Base-by-base conservation (phyloP, 768 basidiomycete species). In the Mrakia gelida region DNA sequence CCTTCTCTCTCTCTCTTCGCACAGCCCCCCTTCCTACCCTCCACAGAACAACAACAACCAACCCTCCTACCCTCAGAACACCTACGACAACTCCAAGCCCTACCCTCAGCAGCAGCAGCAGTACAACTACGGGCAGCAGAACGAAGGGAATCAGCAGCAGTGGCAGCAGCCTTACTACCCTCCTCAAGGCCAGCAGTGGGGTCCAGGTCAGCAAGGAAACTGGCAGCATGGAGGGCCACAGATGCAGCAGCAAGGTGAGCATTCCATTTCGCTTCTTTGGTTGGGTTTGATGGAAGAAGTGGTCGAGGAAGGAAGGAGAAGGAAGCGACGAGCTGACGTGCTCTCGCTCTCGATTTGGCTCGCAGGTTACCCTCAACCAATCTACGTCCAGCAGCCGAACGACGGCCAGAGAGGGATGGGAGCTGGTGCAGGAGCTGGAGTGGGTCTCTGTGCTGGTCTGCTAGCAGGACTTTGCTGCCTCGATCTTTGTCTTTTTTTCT, bases 21-120 rank as follows among this genome's bases (percentile, higher is more conserved):
- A 67, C 28, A 67, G 65, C 65, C 65, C 65, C 30, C 65, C 65
- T 38, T 67, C 32, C 28, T 67, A 67, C 65, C 65, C 65, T 67
- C 16, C 34, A 21, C 34, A 30, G 15, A 28, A 21, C 28, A 67
- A 30, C 63, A 30, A 65, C 16, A 41, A 30, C 32, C 38, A 67
- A 13, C 65, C 65, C 34, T 38, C 30, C 7, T 38, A 30, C 8
- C 65, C 65, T 4, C 65, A 38, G 16, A 67, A 32, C 23, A 34
- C 34, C 34, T 67, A 67, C 30, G 65, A 67, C 16, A 16, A 38
- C 16, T 67, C 65, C 3, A 67, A 67, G 16, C 32, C 65, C 23
- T 67, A 67, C 16, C 65, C 65, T 30, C 30, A 21, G 1, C 65
- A 67, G 32, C 65, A 67, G 10, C 32, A 13, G 15, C 65, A 67